Evolutionary conservation across 768 basidiomycete genomes (phyloP), one percentile per base, ranked within the genome.

Genomic region (Mycena indigotica): DNA sequence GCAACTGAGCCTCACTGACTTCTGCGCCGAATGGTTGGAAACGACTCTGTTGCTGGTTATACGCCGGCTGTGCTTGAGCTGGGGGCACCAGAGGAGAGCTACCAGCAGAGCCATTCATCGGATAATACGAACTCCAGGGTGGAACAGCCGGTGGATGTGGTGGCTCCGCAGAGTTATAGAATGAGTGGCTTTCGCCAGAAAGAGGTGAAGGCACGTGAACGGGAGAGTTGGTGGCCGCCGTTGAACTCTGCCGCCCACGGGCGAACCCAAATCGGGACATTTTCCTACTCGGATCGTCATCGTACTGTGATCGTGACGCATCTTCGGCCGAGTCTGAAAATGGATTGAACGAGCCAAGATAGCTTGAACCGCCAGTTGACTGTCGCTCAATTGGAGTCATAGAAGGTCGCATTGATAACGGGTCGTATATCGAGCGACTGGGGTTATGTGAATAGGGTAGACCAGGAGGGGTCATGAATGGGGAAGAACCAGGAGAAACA

Each of bases 211-310:
- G 64, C 8, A 77, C 75, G 56, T 84, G 83, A 50, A 80, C 74
- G 38, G 86, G 85, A 12, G 86, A 88, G 16, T 84, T 84, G 3
- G 86, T 67, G 41, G 74, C 68, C 8, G 76, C 65, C 10, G 80
- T 80, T 6, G 88, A 84, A 0, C 79, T 80, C 60, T 84, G 86
- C 44, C 84, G 83, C 23, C 88, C 86, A 23, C 87, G 81, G 16
- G 91, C 91, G 66, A 93, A 93, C 21, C 85, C 88, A 71, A 93
- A 93, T 16, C 91, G 81, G 6, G 91, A 93, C 25, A 91, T 81
- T 64, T 86, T 88, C 62, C 88, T 77, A 45, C 74, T 74, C 3
- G 77, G 68, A 45, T 91, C 89, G 52, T 85, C 84, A 58, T 85
- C 84, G 52, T 67, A 66, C 49, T 73, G 71, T 3, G 63, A 52